Evolutionary conservation across 2,329 filamentous ascomycete species (phyloP), one percentile per base, ranked within the genome.

Genomic region (Corinectria fuckeliana): DNA sequence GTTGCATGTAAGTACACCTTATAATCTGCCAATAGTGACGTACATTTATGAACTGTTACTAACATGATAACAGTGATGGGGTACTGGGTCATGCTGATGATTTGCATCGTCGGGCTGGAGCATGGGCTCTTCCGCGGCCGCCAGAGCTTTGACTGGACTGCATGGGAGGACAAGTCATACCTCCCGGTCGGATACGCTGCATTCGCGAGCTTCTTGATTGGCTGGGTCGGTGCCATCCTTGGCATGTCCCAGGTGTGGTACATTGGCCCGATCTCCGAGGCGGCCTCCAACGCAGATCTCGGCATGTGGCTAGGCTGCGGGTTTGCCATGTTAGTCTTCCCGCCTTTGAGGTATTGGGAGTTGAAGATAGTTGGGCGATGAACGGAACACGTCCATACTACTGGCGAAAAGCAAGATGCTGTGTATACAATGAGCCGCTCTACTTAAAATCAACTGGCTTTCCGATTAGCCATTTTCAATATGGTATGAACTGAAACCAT

Each of bases 291-390:
- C 74, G 78, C 56, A 69, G 78, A 75, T 23, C 78, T 75, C 49
- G 85, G 85, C 18, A 73, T 82, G 30, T 80, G 79, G 4, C 87
- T 91, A 64, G 88, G 91, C 72, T 72, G 91, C 47, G 88, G 81
- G 0, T 91, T 91, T 71, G 80, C 77, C 1, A 88, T 91, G 67
- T 73, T 75, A 1, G 48, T 64, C 0, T 75, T 74, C 34, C 67
- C 70, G 1, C 65, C 69, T 0, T 32, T 75, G 28, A 60, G 73
- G 42, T 63, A 63, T 14, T 44, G 74, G 11, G 73, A 75, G 54
- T 53, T 75, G 3, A 71, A 66, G 54, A n/a, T 63, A 0, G 57
- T 72, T 4, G 64, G 65, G 20, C 69, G 70, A 14, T 73, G 36
- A 64, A 25, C 8, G 4, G 2, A 2, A n/a, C n/a, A n/a, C n/a